Evolutionary conservation across 148 eudicot species (phyloP), one percentile per base, ranked within the genome.

Genomic region (Chenopodium quinoa): DNA sequence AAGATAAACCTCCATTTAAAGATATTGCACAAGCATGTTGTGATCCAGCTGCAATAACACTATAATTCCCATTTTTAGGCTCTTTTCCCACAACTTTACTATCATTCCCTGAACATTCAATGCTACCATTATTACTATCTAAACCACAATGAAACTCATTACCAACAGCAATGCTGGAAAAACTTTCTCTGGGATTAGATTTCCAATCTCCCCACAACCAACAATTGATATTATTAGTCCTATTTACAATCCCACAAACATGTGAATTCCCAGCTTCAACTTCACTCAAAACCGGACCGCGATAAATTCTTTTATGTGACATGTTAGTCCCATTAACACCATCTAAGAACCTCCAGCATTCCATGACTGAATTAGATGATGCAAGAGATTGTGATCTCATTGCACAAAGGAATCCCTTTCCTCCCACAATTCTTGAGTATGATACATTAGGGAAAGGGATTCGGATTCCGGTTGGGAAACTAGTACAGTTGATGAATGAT

Each of bases 71-170:
- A 9, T 32, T 50, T 48, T 7, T 71, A n/a, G 91, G 92, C 76
- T 46, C 71, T 9, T 67, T 29, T n/a, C 85, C 84, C 65, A n/a
- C 63, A 7, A 84, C 85, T 76, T 46, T 66, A 16, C 3, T 2
- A 32, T 73, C 48, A 58, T 70, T 81, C 16, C 86, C 89, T 5
- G 82, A 27, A 79, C 98, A 95, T 46, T n/a, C 66, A 69, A 95
- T 73, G 23, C 74, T 82, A 14, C 92, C 84, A 2, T 70, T 81
- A 71, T 70, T 82, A 71, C 23, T 22, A 46, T 69, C 76, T 77
- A 95, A 82, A 69, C 97, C 94, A 81, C 98, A 95, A 19, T 92
- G 67, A 64, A 89, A 95, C 83, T 88, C 83, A 17, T 80, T 87
- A 22, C 98, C 98, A 13, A 92, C 91, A 7, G 93, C 89, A 40